Evolutionary conservation across 352 stramenopile genomes (phyloP), one percentile per base, ranked within the genome.

Genomic region (Phytophthora sojae): DNA sequence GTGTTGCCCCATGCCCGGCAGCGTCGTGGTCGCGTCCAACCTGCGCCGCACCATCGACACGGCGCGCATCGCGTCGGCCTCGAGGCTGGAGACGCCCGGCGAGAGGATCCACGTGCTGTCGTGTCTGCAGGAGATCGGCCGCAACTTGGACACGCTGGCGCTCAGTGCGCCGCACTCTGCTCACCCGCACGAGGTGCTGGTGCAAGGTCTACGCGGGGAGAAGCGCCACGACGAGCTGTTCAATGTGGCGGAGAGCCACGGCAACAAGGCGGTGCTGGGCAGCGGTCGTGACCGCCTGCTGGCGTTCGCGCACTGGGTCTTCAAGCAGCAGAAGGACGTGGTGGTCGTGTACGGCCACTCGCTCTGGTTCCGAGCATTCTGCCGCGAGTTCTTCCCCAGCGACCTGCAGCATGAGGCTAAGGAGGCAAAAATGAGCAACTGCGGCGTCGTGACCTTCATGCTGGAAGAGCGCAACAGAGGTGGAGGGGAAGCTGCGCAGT

Each of bases 341-440:
- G 57, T 96, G 15, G 78, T 97, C 11, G 86, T 94, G 7, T 94
- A 92, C 50, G 91, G 91, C 30, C 91, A 97, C 73, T 96, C 90
- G 67, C 76, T 94, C 44, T 97, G 90, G 88, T 93, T 96, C 56
- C 82, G 85, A 1, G 85, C 86, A 11, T 97, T 96, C 58, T 96
- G 86, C 63, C 83, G 82, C 12, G 88, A 92, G 61, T 96, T 90
- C 54, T 83, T 96, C 26, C 84, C 86, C 9, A n/a, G 21, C 3
- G 54, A 78, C 19, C 32, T 79, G 0, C 14, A 69, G 6, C 80
- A 92, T 52, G 71, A 79, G 5, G 74, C 76, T 39, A 94, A 92
- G 61, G 77, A 39, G 23, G 66, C 68, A 23, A 97, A 96, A 57
- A 79, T 96, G 52, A 66, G 59, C 35, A 97, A 97, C 69, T 96